Percentiles rank a stretch among this genome's conserved stretches.
phyloP scores from a whole-genome alignment of 331 rosid species.

The Arachis monticola region DNA sequence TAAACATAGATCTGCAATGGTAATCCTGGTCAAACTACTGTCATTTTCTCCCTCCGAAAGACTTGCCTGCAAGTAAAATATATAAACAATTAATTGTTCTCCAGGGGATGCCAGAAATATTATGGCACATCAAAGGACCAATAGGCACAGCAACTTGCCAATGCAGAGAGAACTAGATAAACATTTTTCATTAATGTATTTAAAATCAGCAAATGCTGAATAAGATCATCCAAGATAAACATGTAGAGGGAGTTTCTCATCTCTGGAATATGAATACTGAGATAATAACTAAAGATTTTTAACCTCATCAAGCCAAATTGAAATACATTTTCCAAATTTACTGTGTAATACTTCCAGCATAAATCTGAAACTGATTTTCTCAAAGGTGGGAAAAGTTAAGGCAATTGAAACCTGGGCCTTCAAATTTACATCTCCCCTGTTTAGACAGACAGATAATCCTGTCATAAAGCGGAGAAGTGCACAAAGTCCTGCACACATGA shows the following conservation, averaged over 20 bases:
- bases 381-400: slow-evolving; percentile 33
- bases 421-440: too few relatives aligned
- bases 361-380: slow-evolving; percentile 12
- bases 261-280: not conserved
- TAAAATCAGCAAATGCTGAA: slow-evolving; percentile 21
- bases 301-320: too few relatives aligned
- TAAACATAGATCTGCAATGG: slow-evolving; percentile 80
- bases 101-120: slow-evolving; percentile 18
- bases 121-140: not conserved
- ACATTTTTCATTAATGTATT: slow-evolving; percentile 22
- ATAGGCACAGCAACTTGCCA: slow-evolving; percentile 17
- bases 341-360: not conserved
- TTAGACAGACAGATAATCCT: too few relatives aligned
- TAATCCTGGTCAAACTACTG: slow-evolving; percentile 72
- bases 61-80: slow-evolving; percentile 65
- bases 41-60: slow-evolving; percentile 73
- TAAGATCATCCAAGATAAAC: slow-evolving; percentile 19
- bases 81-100: slow-evolving; percentile 34
- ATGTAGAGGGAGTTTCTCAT: not conserved
- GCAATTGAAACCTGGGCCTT: slow-evolving; percentile 61
- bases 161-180: slow-evolving; percentile 29
- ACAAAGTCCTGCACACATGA: too few relatives aligned
- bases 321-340: not conserved
- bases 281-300: not conserved
- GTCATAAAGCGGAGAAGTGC: too few relatives aligned